Evolutionary conservation across 306 rosid species (phyloP).

Genomic region (Canavalia gladiata): DNA sequence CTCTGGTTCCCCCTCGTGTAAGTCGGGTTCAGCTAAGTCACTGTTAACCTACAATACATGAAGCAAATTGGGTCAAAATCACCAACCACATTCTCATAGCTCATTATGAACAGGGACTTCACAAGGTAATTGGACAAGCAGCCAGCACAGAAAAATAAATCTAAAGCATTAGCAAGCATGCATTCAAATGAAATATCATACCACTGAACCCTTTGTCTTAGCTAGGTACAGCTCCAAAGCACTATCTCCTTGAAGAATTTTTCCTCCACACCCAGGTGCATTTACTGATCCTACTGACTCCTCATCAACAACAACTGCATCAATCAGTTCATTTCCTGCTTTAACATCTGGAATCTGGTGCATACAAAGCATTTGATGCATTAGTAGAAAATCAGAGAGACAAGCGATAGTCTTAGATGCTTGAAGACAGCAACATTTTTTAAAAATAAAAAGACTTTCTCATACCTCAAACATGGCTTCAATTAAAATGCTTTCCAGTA

Average conservation of each 20-base stretch:
- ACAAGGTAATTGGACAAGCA: neutral
- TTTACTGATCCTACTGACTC: conserved; percentile 69
- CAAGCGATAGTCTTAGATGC: neutral
- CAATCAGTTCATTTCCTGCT: conserved; percentile 72
- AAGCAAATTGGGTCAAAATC: conserved; percentile 33
- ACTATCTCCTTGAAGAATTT: conserved; percentile 71
- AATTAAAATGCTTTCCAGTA: conserved; percentile 79
- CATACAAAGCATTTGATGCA: conserved; percentile 40
- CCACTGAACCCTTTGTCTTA: conserved; percentile 64
- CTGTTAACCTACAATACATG: conserved; percentile 54
- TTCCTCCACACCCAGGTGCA: conserved; percentile 74
- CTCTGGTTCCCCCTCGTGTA: conserved; percentile 72
- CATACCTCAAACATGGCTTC: conserved; percentile 90
- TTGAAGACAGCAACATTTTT: conserved; percentile 21
- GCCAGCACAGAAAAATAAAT: neutral
- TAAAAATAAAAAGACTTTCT: neutral
- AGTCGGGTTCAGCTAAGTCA: conserved; percentile 60
- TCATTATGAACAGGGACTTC: conserved; percentile 23
- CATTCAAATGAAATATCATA: conserved; percentile 48
- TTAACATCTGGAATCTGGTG: conserved; percentile 80
- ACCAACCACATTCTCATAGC: conserved; percentile 55
- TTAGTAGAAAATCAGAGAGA: conserved; percentile 16
- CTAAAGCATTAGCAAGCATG: conserved; percentile 1
- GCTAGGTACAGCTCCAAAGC: conserved; percentile 73
- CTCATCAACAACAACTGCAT: conserved; percentile 83